These are phyloP conservation scores for maize (Zea mays) DNA, from an alignment of 176 grass and related monocot genomes.

Conservation along the genomic window Zm-B73-REFERENCE-NAM-5.0 NC_050103.1:168500501-168501000, in stretches of 20 bases:
- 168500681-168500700: neutral
- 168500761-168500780: conserved; percentile 42
- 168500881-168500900: conserved; percentile 29
- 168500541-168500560: neutral
- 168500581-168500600: neutral
- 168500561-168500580: neutral
- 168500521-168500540: neutral
- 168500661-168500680: conserved; percentile 1
- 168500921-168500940: neutral
- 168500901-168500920: conserved; percentile 32
- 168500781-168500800: conserved; percentile 40
- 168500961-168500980: neutral
- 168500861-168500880: conserved; percentile 25
- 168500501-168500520: conserved; percentile 1
- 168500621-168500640: conserved; percentile 16
- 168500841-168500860: conserved; percentile 73
- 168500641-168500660: neutral
- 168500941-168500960: neutral
- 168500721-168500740: neutral
- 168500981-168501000: neutral
- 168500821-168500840: conserved; percentile 59
- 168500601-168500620: conserved; percentile 23
- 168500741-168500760: neutral
- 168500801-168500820: conserved; percentile 84
- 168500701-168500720: neutral